Evolutionary conservation across 768 basidiomycete genomes (phyloP).

Genomic region (Russula brevipes): DNA sequence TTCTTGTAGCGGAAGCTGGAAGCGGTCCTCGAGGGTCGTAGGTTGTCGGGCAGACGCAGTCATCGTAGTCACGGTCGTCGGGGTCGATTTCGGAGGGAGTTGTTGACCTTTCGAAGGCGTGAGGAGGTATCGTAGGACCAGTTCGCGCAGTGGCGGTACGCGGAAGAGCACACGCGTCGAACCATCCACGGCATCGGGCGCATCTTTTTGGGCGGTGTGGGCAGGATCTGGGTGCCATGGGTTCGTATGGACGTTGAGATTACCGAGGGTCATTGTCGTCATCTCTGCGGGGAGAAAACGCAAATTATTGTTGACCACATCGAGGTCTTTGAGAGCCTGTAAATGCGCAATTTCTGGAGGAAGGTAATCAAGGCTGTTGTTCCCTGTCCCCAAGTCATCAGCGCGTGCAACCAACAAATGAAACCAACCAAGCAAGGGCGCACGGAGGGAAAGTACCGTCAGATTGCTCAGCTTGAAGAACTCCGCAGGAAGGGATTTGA

Average conservation of each 20-base stretch:
- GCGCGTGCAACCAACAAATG: neutral
- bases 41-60: neutral
- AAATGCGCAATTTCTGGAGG: slow-evolving; percentile 24
- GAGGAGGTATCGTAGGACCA: slow-evolving; percentile 23
- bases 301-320: slow-evolving; percentile 22
- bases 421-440: neutral
- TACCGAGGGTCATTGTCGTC: slow-evolving; percentile 14
- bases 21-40: slow-evolving; percentile 19
- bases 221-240: slow-evolving; percentile 20
- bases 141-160: slow-evolving; percentile 22
- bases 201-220: neutral
- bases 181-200: neutral
- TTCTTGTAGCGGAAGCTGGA: slow-evolving; percentile 19
- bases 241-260: slow-evolving; percentile 23
- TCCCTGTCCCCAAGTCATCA: slow-evolving; percentile 8
- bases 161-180: slow-evolving; percentile 2
- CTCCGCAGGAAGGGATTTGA: slow-evolving; percentile 16
- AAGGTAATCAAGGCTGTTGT: slow-evolving; percentile 18
- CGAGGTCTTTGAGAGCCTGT: slow-evolving; percentile 18
- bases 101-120: slow-evolving; percentile 9
- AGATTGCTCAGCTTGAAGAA: slow-evolving; percentile 23
- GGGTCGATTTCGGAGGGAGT: neutral
- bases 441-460: slow-evolving; percentile 23
- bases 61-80: neutral
- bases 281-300: slow-evolving; percentile 25